A percentile compares a stretch with the other conserved stretches of the same genome.
Evolutionary conservation across 2,329 filamentous ascomycete species (phyloP).

Genomic region (Mycosphaerella sp.): DNA sequence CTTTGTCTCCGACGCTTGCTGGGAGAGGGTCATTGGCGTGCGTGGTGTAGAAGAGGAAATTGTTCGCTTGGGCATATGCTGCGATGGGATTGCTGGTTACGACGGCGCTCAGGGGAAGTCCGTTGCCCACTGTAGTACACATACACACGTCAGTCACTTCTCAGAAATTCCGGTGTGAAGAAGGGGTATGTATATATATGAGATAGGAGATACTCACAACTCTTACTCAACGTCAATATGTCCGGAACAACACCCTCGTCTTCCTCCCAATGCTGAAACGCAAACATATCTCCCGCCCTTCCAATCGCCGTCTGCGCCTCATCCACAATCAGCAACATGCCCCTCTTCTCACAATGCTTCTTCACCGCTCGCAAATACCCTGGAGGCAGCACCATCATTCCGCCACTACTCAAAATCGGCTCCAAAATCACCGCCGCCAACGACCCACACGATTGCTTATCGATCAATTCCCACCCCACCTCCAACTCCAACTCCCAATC

Average conservation of each 20-base stretch:
- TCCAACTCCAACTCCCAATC: conserved; percentile 61
- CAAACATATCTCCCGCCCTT: conserved; percentile 52
- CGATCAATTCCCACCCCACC: conserved; percentile 56
- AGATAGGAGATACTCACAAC: conserved; percentile 11
- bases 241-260: conserved; percentile 44
- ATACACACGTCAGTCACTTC: not conserved
- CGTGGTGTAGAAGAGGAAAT: conserved; percentile 30
- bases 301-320: conserved; percentile 56
- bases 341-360: conserved; percentile 48
- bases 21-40: conserved; percentile 31
- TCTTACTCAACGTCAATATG: conserved; percentile 39
- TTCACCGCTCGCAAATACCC: conserved; percentile 55
- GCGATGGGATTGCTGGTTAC: conserved; percentile 26
- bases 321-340: conserved; percentile 54
- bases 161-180: too few species aligned
- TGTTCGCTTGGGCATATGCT: conserved; percentile 17
- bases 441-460: conserved; percentile 54
- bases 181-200: not conserved
- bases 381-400: conserved; percentile 53
- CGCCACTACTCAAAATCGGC: conserved; percentile 53
- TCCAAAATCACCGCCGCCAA: conserved; percentile 59
- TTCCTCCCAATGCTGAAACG: conserved; percentile 43
- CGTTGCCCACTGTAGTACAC: conserved; percentile 22
- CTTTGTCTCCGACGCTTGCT: conserved; percentile 29
- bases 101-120: conserved; percentile 28